These are phyloP conservation scores for Lichtheimia ramosa DNA, from an alignment of 371 early-diverging fungal genomes.

Conservation along the genomic window DNA sequence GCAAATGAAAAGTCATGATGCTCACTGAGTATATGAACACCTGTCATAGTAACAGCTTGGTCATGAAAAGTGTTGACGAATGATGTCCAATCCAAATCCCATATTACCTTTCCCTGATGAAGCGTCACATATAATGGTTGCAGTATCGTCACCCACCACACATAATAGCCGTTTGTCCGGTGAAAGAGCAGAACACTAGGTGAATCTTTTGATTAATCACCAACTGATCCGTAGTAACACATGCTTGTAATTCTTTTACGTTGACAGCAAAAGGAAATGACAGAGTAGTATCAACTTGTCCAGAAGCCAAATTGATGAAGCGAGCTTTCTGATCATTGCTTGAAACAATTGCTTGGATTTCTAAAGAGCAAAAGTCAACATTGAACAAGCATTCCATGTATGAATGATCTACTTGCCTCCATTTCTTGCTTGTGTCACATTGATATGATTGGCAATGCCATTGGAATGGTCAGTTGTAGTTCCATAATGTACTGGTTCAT, in stretches of 20 bases:
- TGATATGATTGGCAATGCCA: constrained; percentile 71
- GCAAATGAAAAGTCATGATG: constrained; percentile 79
- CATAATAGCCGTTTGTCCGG: constrained; percentile 67
- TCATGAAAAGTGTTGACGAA: not conserved
- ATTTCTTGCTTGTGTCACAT: constrained; percentile 38
- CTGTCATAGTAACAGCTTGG: constrained; percentile 2
- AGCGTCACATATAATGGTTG: constrained; percentile 59
- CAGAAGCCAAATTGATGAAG: constrained; percentile 50
- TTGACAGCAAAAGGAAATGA: constrained; percentile 69
- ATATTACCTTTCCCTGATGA: constrained; percentile 51
- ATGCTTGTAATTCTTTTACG: constrained; percentile 38
- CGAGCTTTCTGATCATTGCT: constrained; percentile 64
- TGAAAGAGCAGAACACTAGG: constrained; percentile 67
- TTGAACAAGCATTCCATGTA: not conserved
- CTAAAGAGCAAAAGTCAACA: not conserved
- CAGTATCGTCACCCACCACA: constrained; percentile 73
- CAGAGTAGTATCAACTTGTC: constrained; percentile 30
- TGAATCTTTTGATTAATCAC: not conserved
- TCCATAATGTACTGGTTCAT: constrained; percentile 30
- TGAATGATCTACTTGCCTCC: constrained; percentile 25
- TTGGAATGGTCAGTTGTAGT: constrained; percentile 27
- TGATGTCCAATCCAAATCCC: not conserved
- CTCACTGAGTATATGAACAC: constrained; percentile 22
- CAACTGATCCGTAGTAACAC: not conserved
- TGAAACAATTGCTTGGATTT: constrained; percentile 35